phyloP scores from a whole-genome alignment of 2,329 filamentous ascomycete genomes.

The Lecanicillium sp. region DNA sequence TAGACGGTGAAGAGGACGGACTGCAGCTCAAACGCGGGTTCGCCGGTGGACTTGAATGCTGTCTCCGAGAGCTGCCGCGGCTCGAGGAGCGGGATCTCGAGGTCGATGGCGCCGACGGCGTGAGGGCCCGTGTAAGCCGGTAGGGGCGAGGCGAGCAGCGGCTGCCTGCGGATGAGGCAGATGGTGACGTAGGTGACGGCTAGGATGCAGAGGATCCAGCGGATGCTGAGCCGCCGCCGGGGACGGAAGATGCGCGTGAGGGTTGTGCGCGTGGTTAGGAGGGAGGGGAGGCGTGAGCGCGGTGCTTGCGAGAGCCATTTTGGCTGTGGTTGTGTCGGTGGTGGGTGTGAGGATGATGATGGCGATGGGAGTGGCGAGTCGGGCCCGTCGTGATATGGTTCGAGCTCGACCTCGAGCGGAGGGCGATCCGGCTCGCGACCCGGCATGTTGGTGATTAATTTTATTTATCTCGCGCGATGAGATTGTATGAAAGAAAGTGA shows the following conservation, averaged over 20 bases:
- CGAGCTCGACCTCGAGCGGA: conserved; percentile 5
- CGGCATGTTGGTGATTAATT: conserved; percentile 4
- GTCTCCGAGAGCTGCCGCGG: conserved; percentile 23
- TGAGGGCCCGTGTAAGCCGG: conserved; percentile 36
- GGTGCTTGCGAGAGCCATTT: conserved; percentile 7
- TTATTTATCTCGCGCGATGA: too few relatives aligned
- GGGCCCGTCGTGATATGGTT: conserved; percentile 7
- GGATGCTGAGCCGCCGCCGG: conserved; percentile 4
- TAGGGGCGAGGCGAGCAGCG: conserved; percentile 35
- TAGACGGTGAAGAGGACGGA: conserved; percentile 43
- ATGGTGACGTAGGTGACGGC: conserved; percentile 6
- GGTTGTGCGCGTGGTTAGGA: neutral
- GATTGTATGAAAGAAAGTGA: too few relatives aligned
- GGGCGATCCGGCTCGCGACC: neutral
- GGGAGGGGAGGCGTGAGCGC: neutral
- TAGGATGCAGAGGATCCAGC: conserved; percentile 2
- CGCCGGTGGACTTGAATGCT: conserved; percentile 23
- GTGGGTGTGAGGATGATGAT: neutral
- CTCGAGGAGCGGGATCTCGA: conserved; percentile 33
- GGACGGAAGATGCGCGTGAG: conserved; percentile 1
- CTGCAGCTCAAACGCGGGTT: conserved; percentile 36
- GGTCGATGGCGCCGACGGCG: conserved; percentile 37
- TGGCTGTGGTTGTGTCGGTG: neutral
- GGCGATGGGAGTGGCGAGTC: neutral
- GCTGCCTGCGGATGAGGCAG: conserved; percentile 24